These are phyloP conservation scores for Penicillium digitatum DNA, from an alignment of 2,329 filamentous ascomycete species.

Conservation along the genomic window DNA sequence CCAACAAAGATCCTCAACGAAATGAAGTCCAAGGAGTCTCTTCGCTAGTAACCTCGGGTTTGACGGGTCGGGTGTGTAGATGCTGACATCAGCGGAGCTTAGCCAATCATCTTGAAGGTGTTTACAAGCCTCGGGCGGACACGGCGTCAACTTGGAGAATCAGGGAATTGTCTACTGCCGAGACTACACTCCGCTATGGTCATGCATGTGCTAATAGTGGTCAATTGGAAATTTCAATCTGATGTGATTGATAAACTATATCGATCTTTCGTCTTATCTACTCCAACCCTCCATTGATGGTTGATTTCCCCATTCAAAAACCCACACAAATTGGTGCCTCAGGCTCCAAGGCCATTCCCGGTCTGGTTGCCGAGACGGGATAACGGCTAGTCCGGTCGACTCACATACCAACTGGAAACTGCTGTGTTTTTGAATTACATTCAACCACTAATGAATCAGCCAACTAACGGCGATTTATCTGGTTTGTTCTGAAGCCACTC, in stretches of 20 bases:
- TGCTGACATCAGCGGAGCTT: slow-evolving; percentile 28
- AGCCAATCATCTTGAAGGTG: slow-evolving; percentile 32
- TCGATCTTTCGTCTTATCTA: background rate
- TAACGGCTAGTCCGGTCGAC: slow-evolving; percentile 1
- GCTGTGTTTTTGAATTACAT: background rate
- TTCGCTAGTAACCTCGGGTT: slow-evolving; percentile 37
- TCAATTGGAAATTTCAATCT: background rate
- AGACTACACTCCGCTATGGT: background rate
- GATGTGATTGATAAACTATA: background rate
- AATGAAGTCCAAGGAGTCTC: slow-evolving; percentile 30
- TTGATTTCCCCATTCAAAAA: background rate
- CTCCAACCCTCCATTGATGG: background rate
- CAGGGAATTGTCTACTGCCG: slow-evolving; percentile 10
- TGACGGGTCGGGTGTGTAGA: slow-evolving; percentile 25
- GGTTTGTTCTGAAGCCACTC: slow-evolving; percentile 48
- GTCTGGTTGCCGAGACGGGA: slow-evolving; percentile 15
- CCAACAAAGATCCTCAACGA: slow-evolving; percentile 18
- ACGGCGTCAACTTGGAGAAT: slow-evolving; percentile 24
- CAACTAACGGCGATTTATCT: slow-evolving; percentile 25
- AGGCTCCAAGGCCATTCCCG: slow-evolving; percentile 17
- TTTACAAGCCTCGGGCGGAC: slow-evolving; percentile 40
- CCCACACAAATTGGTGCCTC: slow-evolving; percentile 2
- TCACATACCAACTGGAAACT: background rate
- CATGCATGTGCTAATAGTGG: too few relatives aligned
- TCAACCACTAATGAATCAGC: background rate